These are phyloP conservation scores for Botryosphaeria dothidea DNA, from an alignment of 2,329 filamentous ascomycete species.

Conservation along the genomic window DNA sequence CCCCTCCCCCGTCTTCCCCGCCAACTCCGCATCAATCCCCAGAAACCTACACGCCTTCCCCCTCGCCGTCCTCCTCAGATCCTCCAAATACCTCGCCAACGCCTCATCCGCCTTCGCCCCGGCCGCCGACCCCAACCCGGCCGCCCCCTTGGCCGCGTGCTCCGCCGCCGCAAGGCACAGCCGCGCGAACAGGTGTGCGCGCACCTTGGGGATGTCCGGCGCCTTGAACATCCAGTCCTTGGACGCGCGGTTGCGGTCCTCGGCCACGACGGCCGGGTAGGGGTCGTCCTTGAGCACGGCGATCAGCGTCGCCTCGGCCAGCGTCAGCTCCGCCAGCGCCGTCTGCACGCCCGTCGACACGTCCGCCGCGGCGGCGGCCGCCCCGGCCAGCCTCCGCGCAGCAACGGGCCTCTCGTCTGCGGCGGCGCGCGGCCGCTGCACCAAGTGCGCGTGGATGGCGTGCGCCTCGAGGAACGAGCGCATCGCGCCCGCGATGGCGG, in stretches of 20 bases:
- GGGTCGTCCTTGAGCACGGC: constrained; percentile 94
- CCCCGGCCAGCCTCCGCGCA: too few relatives aligned
- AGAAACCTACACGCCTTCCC: constrained; percentile 90
- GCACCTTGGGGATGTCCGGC: constrained; percentile 83
- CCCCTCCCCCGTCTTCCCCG: constrained; percentile 76
- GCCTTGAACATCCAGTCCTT: constrained; percentile 97
- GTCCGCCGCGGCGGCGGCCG: constrained; percentile 34
- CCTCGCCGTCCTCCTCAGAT: constrained; percentile 71
- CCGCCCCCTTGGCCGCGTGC: constrained; percentile 73
- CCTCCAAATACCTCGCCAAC: constrained; percentile 72
- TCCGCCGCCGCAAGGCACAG: constrained; percentile 86
- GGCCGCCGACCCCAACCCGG: constrained; percentile 41
- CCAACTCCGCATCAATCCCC: constrained; percentile 82
- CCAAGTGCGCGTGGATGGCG: constrained; percentile 73
- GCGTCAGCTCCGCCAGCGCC: constrained; percentile 60
- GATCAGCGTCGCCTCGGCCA: constrained; percentile 86
- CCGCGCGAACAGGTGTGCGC: constrained; percentile 83
- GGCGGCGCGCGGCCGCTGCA: constrained; percentile 55
- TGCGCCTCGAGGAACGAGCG: constrained; percentile 77
- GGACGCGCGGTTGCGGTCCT: constrained; percentile 78
- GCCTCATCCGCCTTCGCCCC: constrained; percentile 61
- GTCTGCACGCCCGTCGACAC: constrained; percentile 46
- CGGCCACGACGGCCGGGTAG: constrained; percentile 79
- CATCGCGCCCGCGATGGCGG: constrained; percentile 72
- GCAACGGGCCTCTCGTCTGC: too few relatives aligned